Base-by-base conservation (phyloP, 2,329 filamentous ascomycete species). In the Fusarium virguliforme region DNA sequence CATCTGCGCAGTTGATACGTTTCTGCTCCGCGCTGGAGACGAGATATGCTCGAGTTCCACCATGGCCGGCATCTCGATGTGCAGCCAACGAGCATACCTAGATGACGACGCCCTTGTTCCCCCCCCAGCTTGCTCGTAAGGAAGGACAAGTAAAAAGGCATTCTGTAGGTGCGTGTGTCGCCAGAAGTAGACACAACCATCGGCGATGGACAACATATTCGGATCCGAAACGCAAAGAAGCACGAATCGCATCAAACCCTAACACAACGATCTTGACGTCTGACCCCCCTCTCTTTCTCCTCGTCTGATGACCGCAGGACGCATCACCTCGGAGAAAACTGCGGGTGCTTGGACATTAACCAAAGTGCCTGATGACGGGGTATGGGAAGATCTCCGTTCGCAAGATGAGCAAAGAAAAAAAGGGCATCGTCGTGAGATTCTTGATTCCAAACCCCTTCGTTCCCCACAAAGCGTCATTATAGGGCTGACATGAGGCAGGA, bases 401-500 rank as follows among this genome's bases (percentile, higher is more conserved):
- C 12, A 10, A 43, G 28, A 18, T 18, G 18, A 18, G 18, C 18
- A 18, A 18, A 8, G 15, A 32, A 8, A 12, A 53, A 35, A 46
- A 46, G n/a, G 41, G 24, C 26, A 46, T 22, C 15, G 28, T 48
- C 24, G 43, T 48, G 43, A 35, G 50, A 22, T 53, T 35, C 41
- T 53, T 57, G 37, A 50, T 34, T 26, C 34, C 32, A 54, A 54
- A 28, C 48, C 48, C 32, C 18, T 37, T 46, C 7, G 22, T 53
- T 32, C 68, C 58, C 51, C 68, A 71, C 60, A 54, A 26, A 9
- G 24, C 28, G n/a, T 50, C 9, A 59, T 56, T 46, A 59, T 65
- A 71, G 60, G 60, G 68, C 68, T 71, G 68, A 68, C 68, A 62
- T 65, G 68, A 71, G 50, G 50, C 54, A 28, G 46, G 28, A 26